phyloP scores from a whole-genome alignment of 306 rosid genomes.

The Alnus glutinosa region DNA sequence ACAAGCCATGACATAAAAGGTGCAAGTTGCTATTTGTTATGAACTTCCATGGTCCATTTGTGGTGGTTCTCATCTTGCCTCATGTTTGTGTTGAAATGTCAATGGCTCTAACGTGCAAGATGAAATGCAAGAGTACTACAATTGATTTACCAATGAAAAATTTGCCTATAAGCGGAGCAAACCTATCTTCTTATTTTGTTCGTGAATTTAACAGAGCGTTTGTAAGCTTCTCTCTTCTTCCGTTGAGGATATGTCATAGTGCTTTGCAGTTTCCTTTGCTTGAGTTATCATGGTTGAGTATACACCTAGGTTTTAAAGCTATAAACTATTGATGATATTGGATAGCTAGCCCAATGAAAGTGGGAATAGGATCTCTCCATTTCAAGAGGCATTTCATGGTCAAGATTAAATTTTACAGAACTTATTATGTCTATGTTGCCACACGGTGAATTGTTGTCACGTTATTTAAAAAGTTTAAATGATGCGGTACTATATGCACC shows the following conservation, averaged over 20 bases:
- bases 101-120: slow-evolving; percentile 21
- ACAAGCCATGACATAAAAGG: slow-evolving; percentile 57
- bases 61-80: slow-evolving; percentile 18
- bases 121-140: slow-evolving; percentile 29
- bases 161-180: slow-evolving; percentile 31
- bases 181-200: slow-evolving; percentile 32
- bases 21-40: slow-evolving; percentile 15
- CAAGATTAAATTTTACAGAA: no score
- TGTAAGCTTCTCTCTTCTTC: slow-evolving; percentile 37
- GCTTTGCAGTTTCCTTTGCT: slow-evolving; percentile 5
- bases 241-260: slow-evolving; percentile 7
- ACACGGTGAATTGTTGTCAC: no score
- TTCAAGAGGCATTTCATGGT: no score
- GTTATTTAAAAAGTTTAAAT: no score
- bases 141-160: slow-evolving; percentile 34
- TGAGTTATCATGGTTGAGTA: background rate
- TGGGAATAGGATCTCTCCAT: background rate
- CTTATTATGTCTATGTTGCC: no score
- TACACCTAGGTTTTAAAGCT: background rate
- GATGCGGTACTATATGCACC: no score
- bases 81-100: slow-evolving; percentile 8
- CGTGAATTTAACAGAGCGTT: slow-evolving; percentile 39
- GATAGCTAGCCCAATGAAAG: no score
- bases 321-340: no score
- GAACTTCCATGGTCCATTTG: slow-evolving; percentile 28